Evolutionary conservation across 805 yeast species (phyloP), one percentile per base, ranked within the genome.

Genomic region (Trichomonascus vanleenenianus): DNA sequence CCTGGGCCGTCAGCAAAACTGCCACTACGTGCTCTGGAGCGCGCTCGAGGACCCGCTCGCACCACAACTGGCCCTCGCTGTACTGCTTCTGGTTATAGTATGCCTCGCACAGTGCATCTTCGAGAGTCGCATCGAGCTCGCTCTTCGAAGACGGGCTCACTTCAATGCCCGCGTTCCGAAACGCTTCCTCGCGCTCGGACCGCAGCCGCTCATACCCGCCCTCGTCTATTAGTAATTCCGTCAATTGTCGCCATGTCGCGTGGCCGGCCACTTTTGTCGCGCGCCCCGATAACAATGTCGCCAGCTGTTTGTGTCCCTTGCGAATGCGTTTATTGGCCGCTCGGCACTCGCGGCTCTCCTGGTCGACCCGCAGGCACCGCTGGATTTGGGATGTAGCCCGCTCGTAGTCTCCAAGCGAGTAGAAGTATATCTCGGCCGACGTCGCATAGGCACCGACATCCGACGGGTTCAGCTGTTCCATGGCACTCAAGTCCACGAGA

Each of bases 281-380:
- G 37, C 50, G 40, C 6, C 53, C 27, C 8, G 27, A 4, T 8
- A 22, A 8, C 8, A 22, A 22, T 4, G 48, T 47, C 16, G 56
- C 49, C 20, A 63, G 50, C 40, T 41, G 35, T 44, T 59, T 59
- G 44, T 61, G 55, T 9, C 55, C 50, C 41, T 48, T 39, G 20
- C 63, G 52, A 25, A 62, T 52, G 44, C 47, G 46, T 49, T 55
- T 59, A 42, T 55, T 53, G 8, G 65, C 55, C 51, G 64, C 48
- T 53, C 79, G 77, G 61, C 95, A 87, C 2, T 63, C 65, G 22
- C 65, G 65, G 52, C 73, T 74, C 50, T 86, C 96, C 62, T 86
- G 84, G 61, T 91, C 91, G 38, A 78, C 72, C 45, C 83, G 79
- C 41, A 91, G 66, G 60, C 97, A 88, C 51, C 75, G 79, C 53